A percentile compares a stretch with the other conserved stretches of the same genome.
These are phyloP conservation scores for Turnera subulata DNA, from an alignment of 345 rosid species.

Conservation along the genomic window DNA sequence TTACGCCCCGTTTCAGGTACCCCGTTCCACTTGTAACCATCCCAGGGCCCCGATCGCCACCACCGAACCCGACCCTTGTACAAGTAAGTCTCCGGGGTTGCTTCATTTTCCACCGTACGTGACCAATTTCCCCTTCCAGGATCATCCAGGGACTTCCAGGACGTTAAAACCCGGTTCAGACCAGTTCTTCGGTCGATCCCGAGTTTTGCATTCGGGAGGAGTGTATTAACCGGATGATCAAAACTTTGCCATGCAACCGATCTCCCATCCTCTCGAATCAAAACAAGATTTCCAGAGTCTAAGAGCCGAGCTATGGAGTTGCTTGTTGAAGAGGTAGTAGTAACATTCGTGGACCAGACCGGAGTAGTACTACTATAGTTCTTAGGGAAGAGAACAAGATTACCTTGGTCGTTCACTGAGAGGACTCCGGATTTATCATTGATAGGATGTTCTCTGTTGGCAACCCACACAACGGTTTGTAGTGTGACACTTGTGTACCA, in stretches of 20 bases:
- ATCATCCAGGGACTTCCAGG: conserved; percentile 27
- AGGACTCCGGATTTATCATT: conserved; percentile 1
- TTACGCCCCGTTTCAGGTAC: background rate
- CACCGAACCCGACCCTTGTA: background rate
- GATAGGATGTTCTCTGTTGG: conserved; percentile 15
- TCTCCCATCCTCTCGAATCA: background rate
- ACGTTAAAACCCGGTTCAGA: conserved; percentile 6
- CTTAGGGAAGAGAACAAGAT: background rate
- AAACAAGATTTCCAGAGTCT: conserved; percentile 12
- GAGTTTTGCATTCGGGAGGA: background rate
- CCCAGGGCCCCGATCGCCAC: conserved; percentile 15
- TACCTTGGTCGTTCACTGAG: background rate
- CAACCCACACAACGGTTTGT: conserved; percentile 13
- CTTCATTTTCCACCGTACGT: background rate
- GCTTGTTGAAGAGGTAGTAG: no score
- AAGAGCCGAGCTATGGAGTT: conserved; percentile 9
- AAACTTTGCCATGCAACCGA: background rate
- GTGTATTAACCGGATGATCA: background rate
- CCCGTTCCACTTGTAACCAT: background rate
- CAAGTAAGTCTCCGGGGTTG: background rate
- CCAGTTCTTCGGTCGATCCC: conserved; percentile 15
- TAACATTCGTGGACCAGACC: conserved; percentile 7
- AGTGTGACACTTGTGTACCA: conserved; percentile 25
- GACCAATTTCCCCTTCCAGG: conserved; percentile 17
- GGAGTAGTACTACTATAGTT: background rate